phyloP scores from a whole-genome alignment of 148 eudicot genomes.

The Selenicereus undatus region DNA sequence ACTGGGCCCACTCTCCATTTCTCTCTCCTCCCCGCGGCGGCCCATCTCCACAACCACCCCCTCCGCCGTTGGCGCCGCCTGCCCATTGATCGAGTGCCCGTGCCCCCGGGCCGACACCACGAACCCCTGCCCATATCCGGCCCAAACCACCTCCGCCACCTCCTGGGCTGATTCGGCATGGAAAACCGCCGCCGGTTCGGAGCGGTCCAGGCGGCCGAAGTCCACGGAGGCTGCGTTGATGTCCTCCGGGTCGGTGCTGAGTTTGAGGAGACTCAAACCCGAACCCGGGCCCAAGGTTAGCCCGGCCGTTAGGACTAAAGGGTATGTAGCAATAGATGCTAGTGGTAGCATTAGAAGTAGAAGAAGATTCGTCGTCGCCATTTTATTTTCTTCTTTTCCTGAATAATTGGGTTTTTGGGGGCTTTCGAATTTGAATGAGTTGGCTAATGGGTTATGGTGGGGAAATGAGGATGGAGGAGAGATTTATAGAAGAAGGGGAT shows the following conservation, averaged over 20 bases:
- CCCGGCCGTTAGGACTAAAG: conserved; percentile 55
- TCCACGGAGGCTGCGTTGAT: conserved; percentile 56
- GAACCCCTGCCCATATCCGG: conserved; percentile 44
- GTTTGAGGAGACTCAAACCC: conserved; percentile 29
- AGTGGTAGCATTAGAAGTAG: conserved; percentile 21
- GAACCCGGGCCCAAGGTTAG: conserved; percentile 43
- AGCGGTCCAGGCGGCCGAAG: conserved; percentile 49
- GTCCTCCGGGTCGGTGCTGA: conserved; percentile 37
- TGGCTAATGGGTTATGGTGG: background rate
- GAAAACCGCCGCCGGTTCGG: conserved; percentile 54
- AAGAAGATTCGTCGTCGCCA: conserved; percentile 34
- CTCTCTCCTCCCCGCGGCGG: conserved; percentile 1
- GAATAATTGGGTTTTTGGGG: background rate
- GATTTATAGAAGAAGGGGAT: conserved; percentile 27
- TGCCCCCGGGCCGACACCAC: conserved; percentile 79
- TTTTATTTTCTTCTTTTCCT: background rate
- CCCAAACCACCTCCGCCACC: conserved; percentile 38
- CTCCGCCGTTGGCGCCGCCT: conserved; percentile 46
- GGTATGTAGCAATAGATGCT: conserved; percentile 41
- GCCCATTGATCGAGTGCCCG: conserved; percentile 92
- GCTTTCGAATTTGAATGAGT: background rate
- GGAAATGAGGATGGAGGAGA: background rate
- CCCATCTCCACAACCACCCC: conserved; percentile 85
- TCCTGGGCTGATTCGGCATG: conserved; percentile 55
- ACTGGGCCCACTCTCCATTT: conserved; percentile 9